phyloP scores from a whole-genome alignment of 2,329 filamentous ascomycete genomes.

The Teratosphaeria viscida region DNA sequence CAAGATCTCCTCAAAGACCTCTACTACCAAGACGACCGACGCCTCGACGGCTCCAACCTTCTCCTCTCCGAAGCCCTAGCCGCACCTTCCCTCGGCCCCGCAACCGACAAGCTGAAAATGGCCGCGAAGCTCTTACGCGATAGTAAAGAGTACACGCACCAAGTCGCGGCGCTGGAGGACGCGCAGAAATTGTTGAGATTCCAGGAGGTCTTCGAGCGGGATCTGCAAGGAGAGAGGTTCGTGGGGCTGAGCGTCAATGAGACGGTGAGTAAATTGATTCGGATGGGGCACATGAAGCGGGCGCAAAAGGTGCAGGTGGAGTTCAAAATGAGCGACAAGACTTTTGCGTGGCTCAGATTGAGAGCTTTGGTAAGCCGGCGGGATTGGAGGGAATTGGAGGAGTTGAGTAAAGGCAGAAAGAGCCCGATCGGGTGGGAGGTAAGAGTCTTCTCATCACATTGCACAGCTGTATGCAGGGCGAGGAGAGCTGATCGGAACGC shows the following conservation, averaged over 20 bases:
- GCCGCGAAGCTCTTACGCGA: constrained; percentile 75
- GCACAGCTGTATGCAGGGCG: not conserved
- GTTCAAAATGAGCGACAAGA: constrained; percentile 87
- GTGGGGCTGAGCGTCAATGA: constrained; percentile 80
- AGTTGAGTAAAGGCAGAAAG: constrained; percentile 65
- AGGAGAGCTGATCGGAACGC: not conserved
- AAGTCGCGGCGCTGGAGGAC: constrained; percentile 68
- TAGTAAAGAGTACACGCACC: constrained; percentile 66
- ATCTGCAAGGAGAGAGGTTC: constrained; percentile 53
- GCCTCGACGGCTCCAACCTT: constrained; percentile 77
- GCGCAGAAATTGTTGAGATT: constrained; percentile 68
- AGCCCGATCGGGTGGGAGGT: constrained; percentile 96
- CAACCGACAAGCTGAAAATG: constrained; percentile 78
- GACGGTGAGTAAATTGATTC: constrained; percentile 80
- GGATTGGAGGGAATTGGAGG: constrained; percentile 88
- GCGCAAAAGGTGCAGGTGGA: constrained; percentile 82
- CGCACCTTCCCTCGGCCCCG: constrained; percentile 58
- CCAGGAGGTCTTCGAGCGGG: constrained; percentile 78
- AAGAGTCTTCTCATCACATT: constrained; percentile 26
- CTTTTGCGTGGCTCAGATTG: constrained; percentile 76
- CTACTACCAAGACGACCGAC: constrained; percentile 92
- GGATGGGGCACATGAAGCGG: constrained; percentile 69
- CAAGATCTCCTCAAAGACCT: constrained; percentile 79
- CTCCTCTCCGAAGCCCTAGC: constrained; percentile 74
- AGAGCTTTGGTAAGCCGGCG: constrained; percentile 80